phyloP scores from a whole-genome alignment of 352 stramenopile species.

The Peronospora belbahrii region DNA sequence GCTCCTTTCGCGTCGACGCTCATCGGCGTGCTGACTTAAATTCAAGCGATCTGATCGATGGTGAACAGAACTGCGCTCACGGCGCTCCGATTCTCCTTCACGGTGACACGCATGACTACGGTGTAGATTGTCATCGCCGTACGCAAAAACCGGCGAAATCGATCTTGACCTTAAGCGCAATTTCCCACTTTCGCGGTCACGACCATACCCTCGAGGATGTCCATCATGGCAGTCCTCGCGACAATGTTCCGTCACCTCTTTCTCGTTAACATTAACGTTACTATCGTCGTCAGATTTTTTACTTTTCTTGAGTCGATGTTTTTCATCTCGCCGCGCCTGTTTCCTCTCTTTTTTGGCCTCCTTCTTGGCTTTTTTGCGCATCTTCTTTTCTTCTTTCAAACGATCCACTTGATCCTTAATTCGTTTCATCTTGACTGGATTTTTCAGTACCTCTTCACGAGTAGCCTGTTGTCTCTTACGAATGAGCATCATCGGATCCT shows the following conservation, averaged over 20 bases:
- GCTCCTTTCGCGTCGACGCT: constrained; percentile 5
- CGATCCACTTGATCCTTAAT: constrained; percentile 80
- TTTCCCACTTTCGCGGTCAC: constrained; percentile 3
- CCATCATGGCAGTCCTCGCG: constrained; percentile 5
- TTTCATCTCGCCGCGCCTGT: constrained; percentile 27
- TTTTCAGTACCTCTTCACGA: constrained; percentile 83
- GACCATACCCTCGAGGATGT: constrained; percentile 6
- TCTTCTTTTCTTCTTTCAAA: constrained; percentile 72
- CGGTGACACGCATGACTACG: neutral
- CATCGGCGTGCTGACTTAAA: neutral
- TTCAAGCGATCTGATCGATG: constrained; percentile 1
- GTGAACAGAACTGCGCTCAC: constrained; percentile 2
- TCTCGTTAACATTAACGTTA: constrained; percentile 17
- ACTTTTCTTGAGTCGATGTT: constrained; percentile 34
- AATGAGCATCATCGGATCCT: constrained; percentile 96
- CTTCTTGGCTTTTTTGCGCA: constrained; percentile 61
- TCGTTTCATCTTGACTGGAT: constrained; percentile 85
- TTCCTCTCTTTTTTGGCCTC: constrained; percentile 63
- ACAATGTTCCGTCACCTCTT: constrained; percentile 3
- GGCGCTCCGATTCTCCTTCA: constrained; percentile 1
- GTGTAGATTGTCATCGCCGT: neutral
- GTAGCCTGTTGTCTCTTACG: constrained; percentile 70
- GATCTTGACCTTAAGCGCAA: constrained; percentile 15
- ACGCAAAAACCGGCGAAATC: constrained; percentile 6
- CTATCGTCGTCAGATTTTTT: constrained; percentile 27